Percentiles rank a stretch among this genome's conserved stretches.
Conservation (phyloP, 2,329 filamentous ascomycete species). For the Paecilomyces formosus region DNA sequence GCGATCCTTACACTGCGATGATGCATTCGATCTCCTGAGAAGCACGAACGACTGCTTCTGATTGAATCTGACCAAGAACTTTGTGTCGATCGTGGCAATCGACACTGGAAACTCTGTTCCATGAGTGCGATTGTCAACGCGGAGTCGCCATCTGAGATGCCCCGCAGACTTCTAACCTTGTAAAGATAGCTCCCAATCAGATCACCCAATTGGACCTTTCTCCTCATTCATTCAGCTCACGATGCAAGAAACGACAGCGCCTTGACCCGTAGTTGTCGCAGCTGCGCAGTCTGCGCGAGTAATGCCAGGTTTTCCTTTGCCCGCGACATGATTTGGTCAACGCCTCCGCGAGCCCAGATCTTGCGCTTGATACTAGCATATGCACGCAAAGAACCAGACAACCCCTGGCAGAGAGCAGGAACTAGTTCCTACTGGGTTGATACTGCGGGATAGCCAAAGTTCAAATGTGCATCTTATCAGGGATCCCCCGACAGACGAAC, state of each 20-base stretch:
- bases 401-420: not conserved
- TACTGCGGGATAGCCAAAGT: slow-evolving; percentile 5
- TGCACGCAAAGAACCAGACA: not conserved
- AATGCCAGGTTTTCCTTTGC: not conserved
- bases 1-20: not conserved
- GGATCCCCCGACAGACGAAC: slow-evolving; percentile 1
- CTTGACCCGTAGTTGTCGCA: not conserved
- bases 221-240: not conserved
- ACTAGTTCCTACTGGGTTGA: not conserved
- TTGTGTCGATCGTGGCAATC: not conserved
- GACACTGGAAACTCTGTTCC: not conserved
- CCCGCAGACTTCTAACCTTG: not conserved
- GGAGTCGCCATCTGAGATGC: not conserved
- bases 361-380: not conserved
- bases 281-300: not conserved
- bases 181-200: not conserved
- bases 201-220: not conserved
- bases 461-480: slow-evolving; percentile 8
- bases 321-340: not conserved
- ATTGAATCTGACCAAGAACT: not conserved
- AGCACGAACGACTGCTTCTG: not conserved
- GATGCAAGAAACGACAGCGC: not conserved
- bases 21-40: not conserved
- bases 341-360: not conserved
- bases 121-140: not conserved